These are phyloP conservation scores for Fomitopsis pinicola DNA, from an alignment of 1,284 basidiomycete species.

Conservation along the genomic window DNA sequence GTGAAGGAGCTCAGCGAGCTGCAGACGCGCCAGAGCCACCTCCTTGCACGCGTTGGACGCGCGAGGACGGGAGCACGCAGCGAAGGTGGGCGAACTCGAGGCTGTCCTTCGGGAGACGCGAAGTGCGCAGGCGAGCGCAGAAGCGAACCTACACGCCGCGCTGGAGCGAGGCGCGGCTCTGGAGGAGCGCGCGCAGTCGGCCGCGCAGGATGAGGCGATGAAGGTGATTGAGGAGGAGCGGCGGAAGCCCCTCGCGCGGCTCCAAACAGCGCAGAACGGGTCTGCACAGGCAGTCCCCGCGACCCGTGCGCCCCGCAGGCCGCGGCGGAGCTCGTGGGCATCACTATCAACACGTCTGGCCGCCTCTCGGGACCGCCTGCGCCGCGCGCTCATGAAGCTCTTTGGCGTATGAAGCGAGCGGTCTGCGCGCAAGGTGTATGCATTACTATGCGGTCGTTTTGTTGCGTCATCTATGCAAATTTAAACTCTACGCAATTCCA, in stretches of 20 bases:
- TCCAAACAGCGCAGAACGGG: neutral
- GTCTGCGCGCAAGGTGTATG: no score
- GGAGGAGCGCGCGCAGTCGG: neutral
- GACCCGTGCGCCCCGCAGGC: neutral
- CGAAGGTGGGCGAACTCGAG: neutral
- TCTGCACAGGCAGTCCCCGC: neutral
- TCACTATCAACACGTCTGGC: neutral
- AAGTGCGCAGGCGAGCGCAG: neutral
- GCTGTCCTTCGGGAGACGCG: neutral
- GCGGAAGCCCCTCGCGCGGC: neutral
- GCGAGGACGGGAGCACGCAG: neutral
- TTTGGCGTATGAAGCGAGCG: no score
- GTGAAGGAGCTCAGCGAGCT: neutral
- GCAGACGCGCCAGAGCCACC: neutral
- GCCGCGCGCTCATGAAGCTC: neutral
- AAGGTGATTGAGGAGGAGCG: neutral
- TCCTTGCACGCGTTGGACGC: neutral
- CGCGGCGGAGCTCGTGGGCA: neutral
- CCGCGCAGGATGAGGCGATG: neutral
- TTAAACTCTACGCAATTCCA: no score
- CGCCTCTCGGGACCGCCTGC: neutral
- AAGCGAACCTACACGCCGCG: neutral
- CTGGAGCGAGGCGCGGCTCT: neutral
- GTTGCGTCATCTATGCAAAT: no score
- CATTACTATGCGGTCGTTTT: no score